Conservation (phyloP, 345 rosid genomes). For the Clarkia xantiana region DNA sequence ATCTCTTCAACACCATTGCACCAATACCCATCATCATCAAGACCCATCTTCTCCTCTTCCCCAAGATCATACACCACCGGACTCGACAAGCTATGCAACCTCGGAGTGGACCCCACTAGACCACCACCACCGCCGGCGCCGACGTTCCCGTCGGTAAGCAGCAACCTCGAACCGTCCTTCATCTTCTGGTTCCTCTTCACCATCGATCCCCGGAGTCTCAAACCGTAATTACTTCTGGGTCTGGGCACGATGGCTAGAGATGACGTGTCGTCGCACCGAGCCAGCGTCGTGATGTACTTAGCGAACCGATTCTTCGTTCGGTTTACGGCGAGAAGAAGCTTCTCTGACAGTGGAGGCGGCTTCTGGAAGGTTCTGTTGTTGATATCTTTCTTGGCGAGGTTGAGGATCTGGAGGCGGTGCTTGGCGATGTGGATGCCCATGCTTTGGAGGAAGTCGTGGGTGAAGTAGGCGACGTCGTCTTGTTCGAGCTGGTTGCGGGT, state of each 20-base stretch:
- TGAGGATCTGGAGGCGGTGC: constrained; percentile 86
- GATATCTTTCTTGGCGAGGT: constrained; percentile 49
- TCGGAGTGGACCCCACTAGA: constrained; percentile 5
- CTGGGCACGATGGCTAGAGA: constrained; percentile 35
- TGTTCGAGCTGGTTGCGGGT: constrained; percentile 78
- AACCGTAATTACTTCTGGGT: constrained; percentile 22
- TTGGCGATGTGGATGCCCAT: constrained; percentile 91
- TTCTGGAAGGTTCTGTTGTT: constrained; percentile 11
- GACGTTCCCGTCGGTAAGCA: constrained; percentile 53
- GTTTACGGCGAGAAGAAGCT: constrained; percentile 44
- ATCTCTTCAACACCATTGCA: constrained; percentile 41
- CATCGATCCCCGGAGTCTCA: constrained; percentile 49
- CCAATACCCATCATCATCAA: constrained; percentile 29
- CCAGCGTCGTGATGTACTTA: constrained; percentile 34
- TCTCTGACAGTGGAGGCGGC: constrained; percentile 23
- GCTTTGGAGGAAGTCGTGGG: constrained; percentile 95
- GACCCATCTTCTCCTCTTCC: constrained; percentile 24
- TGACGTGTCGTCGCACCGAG: constrained; percentile 26
- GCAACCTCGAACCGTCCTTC: constrained; percentile 31
- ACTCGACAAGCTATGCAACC: constrained; percentile 15
- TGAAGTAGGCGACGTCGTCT: constrained; percentile 64
- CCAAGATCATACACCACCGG: constrained; percentile 30
- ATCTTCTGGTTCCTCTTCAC: constrained; percentile 57
- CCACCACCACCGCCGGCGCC: constrained; percentile 15
- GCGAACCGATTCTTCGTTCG: constrained; percentile 41